A percentile compares a stretch with the other conserved stretches of the same genome.
Evolutionary conservation across 768 basidiomycete species (phyloP).

Genomic region (Tulasnella sp.): DNA sequence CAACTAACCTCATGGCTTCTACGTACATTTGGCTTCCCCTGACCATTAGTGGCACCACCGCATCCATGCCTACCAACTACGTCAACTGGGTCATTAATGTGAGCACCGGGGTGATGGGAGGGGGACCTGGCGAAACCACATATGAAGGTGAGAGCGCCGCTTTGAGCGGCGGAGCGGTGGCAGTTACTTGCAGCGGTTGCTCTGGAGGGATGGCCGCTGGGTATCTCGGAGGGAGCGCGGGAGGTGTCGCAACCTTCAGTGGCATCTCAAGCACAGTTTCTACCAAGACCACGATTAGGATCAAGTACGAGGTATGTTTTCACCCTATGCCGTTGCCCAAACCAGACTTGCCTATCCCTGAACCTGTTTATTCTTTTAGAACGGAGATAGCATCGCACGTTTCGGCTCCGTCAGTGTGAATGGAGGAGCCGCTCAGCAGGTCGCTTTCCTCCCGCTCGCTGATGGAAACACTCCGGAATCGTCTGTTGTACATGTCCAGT

Average conservation of each 20-base stretch:
- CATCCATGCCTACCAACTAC: slow-evolving; percentile 12
- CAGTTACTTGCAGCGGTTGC: slow-evolving; percentile 12
- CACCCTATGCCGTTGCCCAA: not conserved
- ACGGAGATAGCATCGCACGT: slow-evolving; percentile 11
- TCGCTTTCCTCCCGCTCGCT: slow-evolving; percentile 15
- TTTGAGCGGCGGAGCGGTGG: slow-evolving; percentile 3
- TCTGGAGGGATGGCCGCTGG: slow-evolving; percentile 12
- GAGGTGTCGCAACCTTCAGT: not conserved
- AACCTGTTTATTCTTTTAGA: not conserved
- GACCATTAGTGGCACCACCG: slow-evolving; percentile 13
- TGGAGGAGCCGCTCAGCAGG: slow-evolving; percentile 2
- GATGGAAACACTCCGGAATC: slow-evolving; percentile 15
- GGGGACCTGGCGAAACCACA: slow-evolving; percentile 9
- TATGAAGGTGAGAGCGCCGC: slow-evolving; percentile 15
- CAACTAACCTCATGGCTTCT: slow-evolving; percentile 13
- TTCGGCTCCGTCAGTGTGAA: slow-evolving; percentile 14
- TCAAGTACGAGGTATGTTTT: slow-evolving; percentile 9
- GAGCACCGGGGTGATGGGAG: not conserved
- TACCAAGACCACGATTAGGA: slow-evolving; percentile 10
- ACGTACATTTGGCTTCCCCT: slow-evolving; percentile 16
- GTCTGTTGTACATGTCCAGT: slow-evolving; percentile 9
- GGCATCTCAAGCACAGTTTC: not conserved
- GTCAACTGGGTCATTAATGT: slow-evolving; percentile 17
- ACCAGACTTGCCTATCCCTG: not conserved
- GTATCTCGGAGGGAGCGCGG: slow-evolving; percentile 1